Evolutionary conservation across 2,329 filamentous ascomycete species (phyloP).

Genomic region (Lachnellula hyalina): DNA sequence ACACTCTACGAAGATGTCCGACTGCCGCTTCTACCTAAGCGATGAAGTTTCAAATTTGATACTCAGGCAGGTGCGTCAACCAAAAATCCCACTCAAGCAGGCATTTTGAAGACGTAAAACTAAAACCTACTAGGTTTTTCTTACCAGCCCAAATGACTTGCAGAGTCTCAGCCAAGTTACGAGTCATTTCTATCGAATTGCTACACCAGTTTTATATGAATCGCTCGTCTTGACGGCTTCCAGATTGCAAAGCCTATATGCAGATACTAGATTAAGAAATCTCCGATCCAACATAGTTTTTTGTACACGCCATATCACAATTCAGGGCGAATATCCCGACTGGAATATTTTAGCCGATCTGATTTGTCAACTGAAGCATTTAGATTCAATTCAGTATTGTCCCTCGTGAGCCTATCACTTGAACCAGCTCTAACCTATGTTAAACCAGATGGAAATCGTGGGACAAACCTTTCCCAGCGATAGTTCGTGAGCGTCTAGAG

Average conservation of each 20-base stretch:
- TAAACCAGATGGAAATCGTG: neutral
- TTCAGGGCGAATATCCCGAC: neutral
- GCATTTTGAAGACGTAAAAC: too few species aligned
- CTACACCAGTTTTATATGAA: neutral
- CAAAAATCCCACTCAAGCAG: too few species aligned
- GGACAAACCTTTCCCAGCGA: neutral
- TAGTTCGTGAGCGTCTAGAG: neutral
- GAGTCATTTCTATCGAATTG: neutral
- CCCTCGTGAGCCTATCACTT: neutral
- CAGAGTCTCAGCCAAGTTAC: neutral
- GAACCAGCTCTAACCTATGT: neutral
- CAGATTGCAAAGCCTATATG: neutral
- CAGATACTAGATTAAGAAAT: neutral
- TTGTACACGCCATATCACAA: neutral
- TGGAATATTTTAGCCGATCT: neutral
- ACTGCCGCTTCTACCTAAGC: too few species aligned
- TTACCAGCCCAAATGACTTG: neutral
- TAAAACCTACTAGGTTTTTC: neutral
- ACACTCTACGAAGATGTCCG: too few species aligned
- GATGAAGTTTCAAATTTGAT: too few species aligned
- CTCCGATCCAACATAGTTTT: neutral
- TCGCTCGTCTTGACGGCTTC: neutral
- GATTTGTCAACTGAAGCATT: neutral
- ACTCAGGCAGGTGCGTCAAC: too few species aligned
- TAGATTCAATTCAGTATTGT: neutral